These are phyloP conservation scores for Cymbopogon citratus DNA, from an alignment of 176 grass and related monocot species.

Conservation along the genomic window DNA sequence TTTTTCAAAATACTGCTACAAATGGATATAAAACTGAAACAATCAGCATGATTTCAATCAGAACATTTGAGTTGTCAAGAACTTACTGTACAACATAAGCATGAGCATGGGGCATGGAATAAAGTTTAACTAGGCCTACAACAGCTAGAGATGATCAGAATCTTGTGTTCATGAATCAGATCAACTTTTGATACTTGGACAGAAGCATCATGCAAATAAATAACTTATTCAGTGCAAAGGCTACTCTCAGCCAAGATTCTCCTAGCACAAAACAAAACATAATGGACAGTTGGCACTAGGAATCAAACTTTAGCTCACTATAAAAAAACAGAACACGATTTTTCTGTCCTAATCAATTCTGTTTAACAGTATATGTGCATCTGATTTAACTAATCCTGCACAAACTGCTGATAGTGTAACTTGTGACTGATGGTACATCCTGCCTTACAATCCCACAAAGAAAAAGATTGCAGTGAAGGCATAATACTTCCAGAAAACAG, in stretches of 20 bases:
- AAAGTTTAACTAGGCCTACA: neutral
- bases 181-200: neutral
- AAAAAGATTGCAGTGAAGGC: neutral
- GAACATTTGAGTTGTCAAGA: neutral
- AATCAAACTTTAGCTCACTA: neutral
- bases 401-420: neutral
- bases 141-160: neutral
- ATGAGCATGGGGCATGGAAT: neutral
- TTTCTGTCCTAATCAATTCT: neutral
- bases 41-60: neutral
- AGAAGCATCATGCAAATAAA: neutral
- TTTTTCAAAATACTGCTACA: neutral
- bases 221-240: slow-evolving; percentile 11
- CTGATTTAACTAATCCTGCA: neutral
- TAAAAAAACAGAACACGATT: neutral
- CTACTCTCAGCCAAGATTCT: neutral
- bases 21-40: neutral
- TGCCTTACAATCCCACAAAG: neutral
- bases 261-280: neutral
- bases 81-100: neutral
- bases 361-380: neutral
- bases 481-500: neutral
- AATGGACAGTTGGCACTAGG: neutral
- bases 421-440: neutral
- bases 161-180: neutral